phyloP scores from a whole-genome alignment of 345 rosid genomes.

The Tarenaya hassleriana region DNA sequence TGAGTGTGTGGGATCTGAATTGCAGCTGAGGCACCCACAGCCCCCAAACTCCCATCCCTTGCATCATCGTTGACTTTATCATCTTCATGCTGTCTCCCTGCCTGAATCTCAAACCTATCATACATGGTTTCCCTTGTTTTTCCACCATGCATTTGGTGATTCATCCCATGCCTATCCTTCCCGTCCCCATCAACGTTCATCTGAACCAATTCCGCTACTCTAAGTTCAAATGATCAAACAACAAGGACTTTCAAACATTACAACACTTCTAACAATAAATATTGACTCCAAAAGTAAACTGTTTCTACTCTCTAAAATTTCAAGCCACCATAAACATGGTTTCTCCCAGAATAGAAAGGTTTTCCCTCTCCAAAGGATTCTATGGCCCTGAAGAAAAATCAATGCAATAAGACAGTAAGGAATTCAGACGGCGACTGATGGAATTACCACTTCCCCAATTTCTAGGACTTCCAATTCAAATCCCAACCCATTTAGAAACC shows the following conservation, averaged over 20 bases:
- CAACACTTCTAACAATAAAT: no score
- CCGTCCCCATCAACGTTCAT: constrained; percentile 44
- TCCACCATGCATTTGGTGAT: constrained; percentile 26
- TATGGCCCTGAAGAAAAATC: neutral
- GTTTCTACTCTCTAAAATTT: no score
- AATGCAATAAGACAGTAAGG: neutral
- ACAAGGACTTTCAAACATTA: no score
- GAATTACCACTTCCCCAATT: neutral
- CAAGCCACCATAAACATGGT: no score
- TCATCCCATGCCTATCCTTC: constrained; percentile 31
- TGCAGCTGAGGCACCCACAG: constrained; percentile 30
- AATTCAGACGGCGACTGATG: constrained; percentile 2
- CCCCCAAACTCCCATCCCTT: constrained; percentile 31
- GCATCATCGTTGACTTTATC: constrained; percentile 36
- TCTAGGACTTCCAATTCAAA: constrained; percentile 1
- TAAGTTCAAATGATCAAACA: constrained; percentile 31
- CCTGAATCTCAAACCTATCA: constrained; percentile 27
- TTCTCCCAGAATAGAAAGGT: constrained; percentile 1
- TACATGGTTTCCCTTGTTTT: constrained; percentile 23
- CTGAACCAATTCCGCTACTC: constrained; percentile 38
- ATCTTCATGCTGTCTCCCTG: constrained; percentile 23
- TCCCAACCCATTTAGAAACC: constrained; percentile 27
- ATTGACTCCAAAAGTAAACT: no score
- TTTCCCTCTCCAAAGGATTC: no score
- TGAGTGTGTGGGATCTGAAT: constrained; percentile 39